These are phyloP conservation scores for Prunus davidiana DNA, from an alignment of 306 rosid species.

Conservation along the genomic window DNA sequence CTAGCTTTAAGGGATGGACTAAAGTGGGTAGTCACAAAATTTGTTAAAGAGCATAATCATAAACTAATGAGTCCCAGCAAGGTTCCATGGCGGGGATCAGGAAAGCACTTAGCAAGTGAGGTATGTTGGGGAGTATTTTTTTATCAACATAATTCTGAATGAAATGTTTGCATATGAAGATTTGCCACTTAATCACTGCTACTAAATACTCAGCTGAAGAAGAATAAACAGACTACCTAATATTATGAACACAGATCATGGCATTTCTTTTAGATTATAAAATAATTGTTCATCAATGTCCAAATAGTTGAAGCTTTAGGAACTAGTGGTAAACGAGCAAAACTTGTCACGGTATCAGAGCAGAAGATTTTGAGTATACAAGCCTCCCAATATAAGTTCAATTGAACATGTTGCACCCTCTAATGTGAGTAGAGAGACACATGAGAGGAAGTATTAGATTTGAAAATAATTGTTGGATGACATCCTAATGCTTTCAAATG, in stretches of 20 bases:
- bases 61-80: slow-evolving; percentile 63
- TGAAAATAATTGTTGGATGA: background rate
- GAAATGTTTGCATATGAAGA: background rate
- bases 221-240: background rate
- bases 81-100: slow-evolving; percentile 73
- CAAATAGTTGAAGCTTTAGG: background rate
- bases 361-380: background rate
- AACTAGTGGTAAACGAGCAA: background rate
- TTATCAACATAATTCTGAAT: background rate
- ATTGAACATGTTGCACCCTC: background rate
- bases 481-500: background rate
- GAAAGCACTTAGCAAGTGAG: slow-evolving; percentile 66
- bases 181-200: background rate
- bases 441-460: background rate
- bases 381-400: background rate
- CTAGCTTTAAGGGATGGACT: slow-evolving; percentile 58
- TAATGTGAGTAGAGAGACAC: background rate
- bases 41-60: slow-evolving; percentile 68
- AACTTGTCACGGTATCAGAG: background rate
- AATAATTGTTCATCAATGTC: background rate
- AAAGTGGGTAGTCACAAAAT: slow-evolving; percentile 72
- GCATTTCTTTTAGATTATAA: background rate
- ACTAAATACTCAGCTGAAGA: background rate
- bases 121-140: slow-evolving; percentile 34
- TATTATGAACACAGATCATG: background rate